phyloP scores from a whole-genome alignment of 108 stramenopile genomes.

The Epipyxis sp. region DNA sequence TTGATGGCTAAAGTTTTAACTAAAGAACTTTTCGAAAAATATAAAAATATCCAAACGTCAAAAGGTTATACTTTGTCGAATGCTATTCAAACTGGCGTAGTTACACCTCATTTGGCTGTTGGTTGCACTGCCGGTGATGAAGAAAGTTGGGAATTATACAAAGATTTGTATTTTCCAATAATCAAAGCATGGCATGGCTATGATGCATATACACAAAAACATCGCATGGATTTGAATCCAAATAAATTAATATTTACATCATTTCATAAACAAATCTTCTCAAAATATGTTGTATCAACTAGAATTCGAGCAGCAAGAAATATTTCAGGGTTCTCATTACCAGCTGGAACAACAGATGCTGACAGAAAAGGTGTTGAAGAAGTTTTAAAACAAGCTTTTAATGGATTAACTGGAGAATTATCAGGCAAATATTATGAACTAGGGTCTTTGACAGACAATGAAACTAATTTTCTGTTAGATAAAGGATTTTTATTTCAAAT shows the following conservation, averaged over 20 bases:
- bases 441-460: too few species aligned
- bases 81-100: conserved; percentile 46
- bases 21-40: conserved; percentile 40
- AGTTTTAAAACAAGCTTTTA: too few species aligned
- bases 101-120: conserved; percentile 41
- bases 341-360: too few species aligned
- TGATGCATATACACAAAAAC: conserved; percentile 45
- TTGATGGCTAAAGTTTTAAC: conserved; percentile 44
- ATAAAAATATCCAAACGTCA: conserved; percentile 35
- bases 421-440: conserved; percentile 36
- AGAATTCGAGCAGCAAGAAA: too few species aligned
- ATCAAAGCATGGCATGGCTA: conserved; percentile 45
- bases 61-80: conserved; percentile 43
- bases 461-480: conserved; percentile 41
- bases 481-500: conserved; percentile 47
- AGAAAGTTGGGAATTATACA: conserved; percentile 39
- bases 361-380: too few species aligned
- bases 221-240: too few species aligned
- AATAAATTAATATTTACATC: too few species aligned
- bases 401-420: too few species aligned
- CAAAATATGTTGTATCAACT: too few species aligned
- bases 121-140: conserved; percentile 49
- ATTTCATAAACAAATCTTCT: too few species aligned
- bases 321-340: too few species aligned
- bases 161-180: conserved; percentile 42